Conservation (phyloP, 1,284 basidiomycete genomes). For the Rhodotorula sp. region DNA sequence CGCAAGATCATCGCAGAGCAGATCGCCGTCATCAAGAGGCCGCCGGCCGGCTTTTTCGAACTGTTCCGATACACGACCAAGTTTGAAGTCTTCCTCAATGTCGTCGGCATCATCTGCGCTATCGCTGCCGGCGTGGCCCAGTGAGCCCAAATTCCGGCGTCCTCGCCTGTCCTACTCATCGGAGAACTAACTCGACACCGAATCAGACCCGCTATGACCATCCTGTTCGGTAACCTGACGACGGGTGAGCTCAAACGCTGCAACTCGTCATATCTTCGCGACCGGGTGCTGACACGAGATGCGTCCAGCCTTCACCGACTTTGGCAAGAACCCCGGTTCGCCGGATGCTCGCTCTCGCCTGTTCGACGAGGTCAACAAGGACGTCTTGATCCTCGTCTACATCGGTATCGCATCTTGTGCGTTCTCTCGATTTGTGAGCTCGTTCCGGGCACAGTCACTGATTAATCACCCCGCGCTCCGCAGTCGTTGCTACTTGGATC, state of each 20-base stretch:
- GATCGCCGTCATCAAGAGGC: constrained; percentile 21
- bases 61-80: constrained; percentile 35
- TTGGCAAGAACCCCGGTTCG: constrained; percentile 51
- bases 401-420: constrained; percentile 57
- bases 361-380: constrained; percentile 44
- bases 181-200: neutral
- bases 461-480: neutral
- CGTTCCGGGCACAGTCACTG: neutral
- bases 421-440: neutral
- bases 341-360: constrained; percentile 9
- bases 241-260: constrained; percentile 45
- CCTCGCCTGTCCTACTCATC: neutral
- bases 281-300: too few relatives aligned
- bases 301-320: constrained; percentile 60
- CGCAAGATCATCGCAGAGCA: constrained; percentile 33
- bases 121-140: constrained; percentile 25
- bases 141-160: neutral
- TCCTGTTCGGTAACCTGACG: constrained; percentile 11
- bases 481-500: constrained; percentile 10
- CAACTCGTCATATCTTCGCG: too few relatives aligned
- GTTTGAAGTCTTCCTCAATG: constrained; percentile 38
- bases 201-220: constrained; percentile 11
- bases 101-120: constrained; percentile 38
- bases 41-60: constrained; percentile 13
- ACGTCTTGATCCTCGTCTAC: constrained; percentile 63